Evolutionary conservation across 1,139 yeast species (phyloP), one percentile per base, ranked within the genome.

Genomic region (Hansenula sp.): DNA sequence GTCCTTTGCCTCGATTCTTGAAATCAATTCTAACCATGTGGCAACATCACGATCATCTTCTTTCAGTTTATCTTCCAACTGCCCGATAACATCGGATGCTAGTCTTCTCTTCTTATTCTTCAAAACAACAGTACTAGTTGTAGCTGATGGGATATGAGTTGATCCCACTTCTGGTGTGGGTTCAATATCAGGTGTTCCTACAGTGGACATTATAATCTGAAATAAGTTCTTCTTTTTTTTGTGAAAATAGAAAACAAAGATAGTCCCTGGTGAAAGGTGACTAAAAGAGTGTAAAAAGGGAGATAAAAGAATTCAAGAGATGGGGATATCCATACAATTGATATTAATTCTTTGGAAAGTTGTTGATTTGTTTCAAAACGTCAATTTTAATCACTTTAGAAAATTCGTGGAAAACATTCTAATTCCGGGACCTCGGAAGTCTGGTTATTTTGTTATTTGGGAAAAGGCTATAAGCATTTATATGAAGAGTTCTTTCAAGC

Each of bases 21-120:
- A 71, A 41, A 86, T 74, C 45, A 84, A 69, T 51, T 72, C 72
- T 42, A 70, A 62, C 86, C 93, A 84, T 41, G 76, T 68, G 10
- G 63, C 55, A 44, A 81, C 72, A 59, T 86, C 80, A 28, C 75
- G 66, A 5, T 82, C 83, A 47, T 81, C 70, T n/a, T 63, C 69
- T 46, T 74, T 76, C 36, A 85, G 62, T 25, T 71, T 74, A 48
- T 82, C 89, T 53, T 83, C 82, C 31, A 85, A 70, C 49, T 72
- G 60, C 12, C 61, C 61, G 44, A 57, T 57, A 12, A 54, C 44
- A 42, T 57, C 61, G 18, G 56, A 46, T 1, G 61, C 51, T 9
- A 57, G 49, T 34, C 61, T 50, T 38, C 48, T 48, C 35, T 46
- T 49, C 40, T 48, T 51, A 13, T 29, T 31, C 9, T 9, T 33